Evolutionary conservation across 2,329 filamentous ascomycete genomes (phyloP), one percentile per base, ranked within the genome.

Genomic region (Helicocarpus griseus): DNA sequence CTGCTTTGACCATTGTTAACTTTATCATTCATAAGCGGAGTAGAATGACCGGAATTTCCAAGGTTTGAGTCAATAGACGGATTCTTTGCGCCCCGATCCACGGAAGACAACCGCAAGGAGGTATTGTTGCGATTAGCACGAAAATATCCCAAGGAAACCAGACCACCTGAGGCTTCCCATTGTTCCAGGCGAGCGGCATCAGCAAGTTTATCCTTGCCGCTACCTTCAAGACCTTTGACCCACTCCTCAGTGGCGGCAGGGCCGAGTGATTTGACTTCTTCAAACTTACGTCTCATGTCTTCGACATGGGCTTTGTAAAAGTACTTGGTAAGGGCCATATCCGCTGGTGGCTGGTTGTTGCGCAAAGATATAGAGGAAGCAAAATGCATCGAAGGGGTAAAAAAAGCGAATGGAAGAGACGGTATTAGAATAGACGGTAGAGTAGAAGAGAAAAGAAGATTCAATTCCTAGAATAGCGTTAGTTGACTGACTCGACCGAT

Each of bases 131-230:
- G 48, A 14, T 24, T 41, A 17, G 29, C 9, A 46, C n/a, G n/a
- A 19, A 40, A 13, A 19, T 41, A 33, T 26, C 44, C 36, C 26
- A 56, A 14, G 36, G 50, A 50, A 13, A 49, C 53, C 46, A 68
- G 53, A 17, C 62, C 66, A 47, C 67, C 63, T 36, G 68, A 69
- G 43, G 75, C 68, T 56, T 83, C 81, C 81, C 85, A 91, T 60
- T 82, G 84, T 63, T 89, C 87, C 83, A 86, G 91, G 47, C 85
- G 79, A 26, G 79, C 75, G 28, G 80, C 76, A 62, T 86, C 81
- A 9, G 73, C 75, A 58, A 81, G 77, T 46, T 75, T 69, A 53
- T 80, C 74, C 58, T 79, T 79, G 8, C 86, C 85, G 53, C 80
- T 76, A 26, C 70, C 72, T 40, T 82, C 78, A 3, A 93, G 75